Evolutionary conservation across 1,284 basidiomycete genomes (phyloP).

Genomic region (Rhodotorula sp.): DNA sequence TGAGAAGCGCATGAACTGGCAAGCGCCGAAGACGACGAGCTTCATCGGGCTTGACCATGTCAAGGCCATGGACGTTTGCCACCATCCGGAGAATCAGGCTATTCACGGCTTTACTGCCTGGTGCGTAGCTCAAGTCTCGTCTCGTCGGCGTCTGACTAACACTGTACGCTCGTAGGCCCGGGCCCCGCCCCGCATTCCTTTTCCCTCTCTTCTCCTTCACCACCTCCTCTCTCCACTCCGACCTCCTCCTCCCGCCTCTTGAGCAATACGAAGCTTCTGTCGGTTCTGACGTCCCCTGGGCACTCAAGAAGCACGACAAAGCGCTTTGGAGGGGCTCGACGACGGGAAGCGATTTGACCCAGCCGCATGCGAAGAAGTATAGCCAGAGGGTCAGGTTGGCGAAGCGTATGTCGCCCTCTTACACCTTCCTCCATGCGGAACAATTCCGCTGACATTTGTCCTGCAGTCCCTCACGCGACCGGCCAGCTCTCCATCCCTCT

Average conservation of each 20-base stretch:
- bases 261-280: constrained; percentile 42
- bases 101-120: constrained; percentile 38
- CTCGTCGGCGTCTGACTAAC: background rate
- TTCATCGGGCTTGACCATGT: constrained; percentile 37
- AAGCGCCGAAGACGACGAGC: background rate
- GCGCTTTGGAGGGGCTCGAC: constrained; percentile 50
- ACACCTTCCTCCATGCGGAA: background rate
- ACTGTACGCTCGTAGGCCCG: constrained; percentile 14
- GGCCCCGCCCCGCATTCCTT: constrained; percentile 39
- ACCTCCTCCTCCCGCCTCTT: constrained; percentile 44
- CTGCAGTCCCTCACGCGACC: constrained; percentile 5
- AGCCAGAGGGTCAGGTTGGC: constrained; percentile 33
- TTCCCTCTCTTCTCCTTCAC: constrained; percentile 44
- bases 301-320: constrained; percentile 48
- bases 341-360: constrained; percentile 45
- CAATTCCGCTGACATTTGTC: background rate
- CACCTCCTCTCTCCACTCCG: constrained; percentile 39
- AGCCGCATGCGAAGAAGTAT: constrained; percentile 24
- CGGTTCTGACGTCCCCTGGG: constrained; percentile 47
- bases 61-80: constrained; percentile 40
- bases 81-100: constrained; percentile 34
- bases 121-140: constrained; percentile 1
- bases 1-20: constrained; percentile 15
- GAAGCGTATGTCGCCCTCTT: constrained; percentile 1
- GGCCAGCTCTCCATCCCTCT: constrained; percentile 18